These are phyloP conservation scores for Colletotrichum sp. DNA, from an alignment of 2,329 filamentous ascomycete species.

Conservation along the genomic window DNA sequence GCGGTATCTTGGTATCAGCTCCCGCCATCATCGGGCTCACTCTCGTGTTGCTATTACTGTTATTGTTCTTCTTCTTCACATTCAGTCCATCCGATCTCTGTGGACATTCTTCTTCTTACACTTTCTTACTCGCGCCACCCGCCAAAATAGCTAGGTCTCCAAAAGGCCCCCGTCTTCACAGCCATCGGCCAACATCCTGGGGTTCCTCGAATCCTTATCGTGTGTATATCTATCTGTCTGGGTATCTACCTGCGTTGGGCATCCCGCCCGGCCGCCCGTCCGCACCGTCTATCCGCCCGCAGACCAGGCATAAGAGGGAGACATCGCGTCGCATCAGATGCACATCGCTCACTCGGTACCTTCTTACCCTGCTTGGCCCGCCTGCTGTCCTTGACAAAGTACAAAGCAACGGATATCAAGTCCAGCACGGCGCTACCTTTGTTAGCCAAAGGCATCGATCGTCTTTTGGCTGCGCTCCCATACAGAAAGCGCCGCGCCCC, in stretches of 20 bases:
- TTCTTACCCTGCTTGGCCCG: background rate
- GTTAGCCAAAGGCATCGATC: background rate
- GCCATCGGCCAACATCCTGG: background rate
- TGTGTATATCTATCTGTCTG: background rate
- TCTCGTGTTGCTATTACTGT: background rate
- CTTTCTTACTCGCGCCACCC: background rate
- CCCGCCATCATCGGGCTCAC: slow-evolving; percentile 11
- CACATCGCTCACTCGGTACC: background rate
- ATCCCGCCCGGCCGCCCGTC: background rate
- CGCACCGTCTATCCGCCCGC: background rate
- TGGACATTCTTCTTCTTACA: background rate
- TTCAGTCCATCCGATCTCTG: background rate
- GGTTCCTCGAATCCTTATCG: background rate
- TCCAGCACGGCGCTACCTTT: slow-evolving; percentile 2
- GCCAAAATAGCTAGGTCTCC: background rate
- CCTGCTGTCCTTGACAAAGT: background rate
- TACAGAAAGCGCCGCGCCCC: background rate
- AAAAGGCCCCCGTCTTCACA: background rate
- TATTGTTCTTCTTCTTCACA: background rate
- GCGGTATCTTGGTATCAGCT: slow-evolving; percentile 17
- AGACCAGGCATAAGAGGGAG: background rate
- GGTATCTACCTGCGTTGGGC: background rate
- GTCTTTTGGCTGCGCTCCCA: background rate
- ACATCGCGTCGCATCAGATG: background rate
- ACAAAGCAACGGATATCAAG: background rate